Base-by-base conservation (phyloP, 345 rosid species). In the Fremontodendron californicum region DNA sequence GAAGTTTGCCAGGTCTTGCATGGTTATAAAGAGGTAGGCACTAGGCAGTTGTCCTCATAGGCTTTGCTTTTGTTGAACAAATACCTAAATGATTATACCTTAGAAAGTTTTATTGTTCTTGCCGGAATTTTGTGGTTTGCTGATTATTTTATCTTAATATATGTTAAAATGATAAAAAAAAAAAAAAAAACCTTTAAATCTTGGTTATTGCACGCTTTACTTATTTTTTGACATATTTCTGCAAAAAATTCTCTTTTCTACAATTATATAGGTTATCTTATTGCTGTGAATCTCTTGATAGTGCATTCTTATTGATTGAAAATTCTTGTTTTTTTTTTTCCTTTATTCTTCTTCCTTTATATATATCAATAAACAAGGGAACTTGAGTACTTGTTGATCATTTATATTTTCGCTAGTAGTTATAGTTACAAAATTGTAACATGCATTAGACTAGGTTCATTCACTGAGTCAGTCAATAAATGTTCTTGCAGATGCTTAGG, bases 1-100 rank as follows among this genome's bases (percentile, higher is more conserved):
- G 98, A 96, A 87, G 90, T 96, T 87, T 87, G 91, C 80, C 91
- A 92, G 85, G 98, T 96, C 65, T 81, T 96, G 86, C 89, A 84
- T 83, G 99, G 98, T 77, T 96, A 96, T 81, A 92, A 94, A 80
- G 93, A 92, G 80, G 99, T 96, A 48, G 80, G 83, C 37, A 31
- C 97, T 96, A 51, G 77, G 84, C 46, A 27, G 29, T 61, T 57
- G 21, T 54, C n/a, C 6, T 70, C 43, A n/a, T n/a, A 55, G 66
- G 58, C 73, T 15, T 7, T 31, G 23, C 9, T 35, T 33, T 46
- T 58, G 31, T 58, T 51, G 39, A 39, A 19, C 19, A 67, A 42
- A 51, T 37, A 23, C 11, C 25, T 23, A 72, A 63, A 48, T 39
- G 48, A 21, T 9, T 39, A 29, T 31, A 31, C 40, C 40, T 21